phyloP scores from a whole-genome alignment of 768 basidiomycete species.

The Xerocomus brunneocitrinus region DNA sequence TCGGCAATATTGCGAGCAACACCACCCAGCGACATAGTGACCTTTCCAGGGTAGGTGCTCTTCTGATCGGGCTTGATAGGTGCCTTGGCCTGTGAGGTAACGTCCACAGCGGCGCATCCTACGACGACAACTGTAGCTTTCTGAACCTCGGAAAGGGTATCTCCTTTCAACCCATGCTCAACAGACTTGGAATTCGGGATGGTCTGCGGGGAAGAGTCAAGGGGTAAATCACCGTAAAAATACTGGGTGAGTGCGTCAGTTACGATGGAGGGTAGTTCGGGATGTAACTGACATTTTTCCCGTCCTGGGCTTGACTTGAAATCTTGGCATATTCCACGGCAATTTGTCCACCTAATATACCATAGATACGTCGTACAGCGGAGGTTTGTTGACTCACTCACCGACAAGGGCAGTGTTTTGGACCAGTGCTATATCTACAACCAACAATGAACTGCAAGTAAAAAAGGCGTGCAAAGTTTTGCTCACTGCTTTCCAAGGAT shows the following conservation, averaged over 20 bases:
- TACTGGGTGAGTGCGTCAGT: constrained; percentile 8
- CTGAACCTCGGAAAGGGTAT: constrained; percentile 3
- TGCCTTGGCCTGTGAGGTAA: constrained; percentile 56
- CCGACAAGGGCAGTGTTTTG: constrained; percentile 86
- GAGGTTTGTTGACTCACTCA: constrained; percentile 30
- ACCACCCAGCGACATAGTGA: constrained; percentile 75
- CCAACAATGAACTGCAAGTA: background rate
- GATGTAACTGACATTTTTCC: constrained; percentile 15
- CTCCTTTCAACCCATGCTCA: background rate
- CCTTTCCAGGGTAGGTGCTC: constrained; percentile 77
- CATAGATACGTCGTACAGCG: background rate
- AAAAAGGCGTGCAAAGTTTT: background rate
- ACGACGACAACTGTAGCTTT: constrained; percentile 61
- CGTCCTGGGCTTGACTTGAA: constrained; percentile 14
- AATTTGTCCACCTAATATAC: constrained; percentile 63
- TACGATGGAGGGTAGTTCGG: background rate
- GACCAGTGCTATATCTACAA: constrained; percentile 78
- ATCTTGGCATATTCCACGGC: constrained; percentile 71
- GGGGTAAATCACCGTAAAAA: constrained; percentile 1
- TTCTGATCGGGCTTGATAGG: constrained; percentile 36
- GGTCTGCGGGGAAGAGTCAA: background rate
- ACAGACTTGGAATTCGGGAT: background rate
- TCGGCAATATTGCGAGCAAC: constrained; percentile 96
- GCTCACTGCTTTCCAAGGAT: constrained; percentile 69
- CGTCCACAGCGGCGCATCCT: constrained; percentile 87